These are phyloP conservation scores for Phialophora chinensis DNA, from an alignment of 2,329 filamentous ascomycete genomes.

Conservation along the genomic window DNA sequence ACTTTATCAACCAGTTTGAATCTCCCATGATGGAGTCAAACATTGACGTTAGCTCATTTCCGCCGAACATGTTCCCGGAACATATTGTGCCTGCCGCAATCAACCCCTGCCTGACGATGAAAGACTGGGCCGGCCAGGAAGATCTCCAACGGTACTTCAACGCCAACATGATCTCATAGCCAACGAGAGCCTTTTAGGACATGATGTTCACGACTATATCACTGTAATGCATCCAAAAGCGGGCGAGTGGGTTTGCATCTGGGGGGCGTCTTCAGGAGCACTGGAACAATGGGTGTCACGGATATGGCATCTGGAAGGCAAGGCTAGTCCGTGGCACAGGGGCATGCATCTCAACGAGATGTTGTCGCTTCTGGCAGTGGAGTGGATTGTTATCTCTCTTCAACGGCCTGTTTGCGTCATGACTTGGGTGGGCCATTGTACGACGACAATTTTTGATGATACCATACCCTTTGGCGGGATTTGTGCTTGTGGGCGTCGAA, in stretches of 20 bases:
- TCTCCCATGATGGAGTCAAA: constrained; percentile 32
- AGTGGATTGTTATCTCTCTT: constrained; percentile 16
- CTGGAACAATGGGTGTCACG: not conserved
- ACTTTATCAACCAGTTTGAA: constrained; percentile 39
- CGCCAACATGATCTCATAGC: constrained; percentile 32
- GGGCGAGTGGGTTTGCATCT: constrained; percentile 19
- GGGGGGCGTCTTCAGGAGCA: not conserved
- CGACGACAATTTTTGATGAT: constrained; percentile 20
- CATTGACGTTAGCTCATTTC: constrained; percentile 29
- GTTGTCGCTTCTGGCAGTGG: constrained; percentile 6
- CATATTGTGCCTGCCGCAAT: constrained; percentile 34
- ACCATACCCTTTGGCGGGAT: constrained; percentile 18
- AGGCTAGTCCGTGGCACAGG: not conserved
- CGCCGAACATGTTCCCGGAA: constrained; percentile 34
- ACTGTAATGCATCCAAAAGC: constrained; percentile 32
- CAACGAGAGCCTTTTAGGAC: not conserved
- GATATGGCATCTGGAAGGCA: constrained; percentile 10
- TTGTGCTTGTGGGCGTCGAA: constrained; percentile 2
- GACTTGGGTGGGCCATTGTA: constrained; percentile 6
- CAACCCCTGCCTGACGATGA: constrained; percentile 40
- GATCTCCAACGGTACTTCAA: constrained; percentile 37
- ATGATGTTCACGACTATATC: constrained; percentile 21
- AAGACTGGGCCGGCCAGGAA: constrained; percentile 38
- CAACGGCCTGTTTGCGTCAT: constrained; percentile 1
- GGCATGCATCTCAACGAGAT: not conserved